Conservation (phyloP, 2,329 filamentous ascomycete genomes). For the Pseudogymnoascus sp. region DNA sequence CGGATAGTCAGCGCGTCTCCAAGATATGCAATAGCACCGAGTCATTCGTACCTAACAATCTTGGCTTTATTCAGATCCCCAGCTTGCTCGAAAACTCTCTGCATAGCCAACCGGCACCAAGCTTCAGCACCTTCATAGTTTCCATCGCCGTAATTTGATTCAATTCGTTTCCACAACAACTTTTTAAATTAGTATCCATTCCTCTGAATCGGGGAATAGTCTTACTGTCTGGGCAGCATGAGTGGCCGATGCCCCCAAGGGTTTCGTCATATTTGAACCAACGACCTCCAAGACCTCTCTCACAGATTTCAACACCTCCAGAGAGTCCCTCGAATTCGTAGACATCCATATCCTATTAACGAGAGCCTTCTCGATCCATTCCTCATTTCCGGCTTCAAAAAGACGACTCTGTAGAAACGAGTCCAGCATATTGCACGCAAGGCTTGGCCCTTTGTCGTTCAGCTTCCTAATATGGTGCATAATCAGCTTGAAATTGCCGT, state of each 20-base stretch:
- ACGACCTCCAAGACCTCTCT: constrained; percentile 39
- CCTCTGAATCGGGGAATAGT: constrained; percentile 9
- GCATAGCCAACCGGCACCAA: constrained; percentile 67
- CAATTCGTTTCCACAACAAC: constrained; percentile 77
- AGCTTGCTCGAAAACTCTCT: constrained; percentile 56
- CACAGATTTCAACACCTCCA: constrained; percentile 31
- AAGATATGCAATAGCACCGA: constrained; percentile 12
- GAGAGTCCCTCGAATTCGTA: constrained; percentile 36
- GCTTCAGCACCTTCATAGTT: constrained; percentile 47
- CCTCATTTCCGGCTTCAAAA: constrained; percentile 37
- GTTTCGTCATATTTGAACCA: constrained; percentile 34
- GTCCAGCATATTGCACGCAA: constrained; percentile 48
- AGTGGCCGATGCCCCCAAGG: constrained; percentile 52
- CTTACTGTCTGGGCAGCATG: constrained; percentile 60
- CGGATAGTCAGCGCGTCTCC: not conserved
- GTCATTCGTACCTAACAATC: constrained; percentile 32
- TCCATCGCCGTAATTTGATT: constrained; percentile 45
- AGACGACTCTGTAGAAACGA: constrained; percentile 55
- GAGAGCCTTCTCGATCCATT: constrained; percentile 62
- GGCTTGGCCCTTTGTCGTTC: constrained; percentile 42
- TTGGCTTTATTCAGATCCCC: constrained; percentile 61
- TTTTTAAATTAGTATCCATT: constrained; percentile 28
- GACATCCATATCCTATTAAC: constrained; percentile 62
- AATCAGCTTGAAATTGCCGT: constrained; percentile 56
- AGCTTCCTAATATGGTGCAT: constrained; percentile 62